Evolutionary conservation across 306 rosid genomes (phyloP).

Genomic region (Prunus kanzakura): DNA sequence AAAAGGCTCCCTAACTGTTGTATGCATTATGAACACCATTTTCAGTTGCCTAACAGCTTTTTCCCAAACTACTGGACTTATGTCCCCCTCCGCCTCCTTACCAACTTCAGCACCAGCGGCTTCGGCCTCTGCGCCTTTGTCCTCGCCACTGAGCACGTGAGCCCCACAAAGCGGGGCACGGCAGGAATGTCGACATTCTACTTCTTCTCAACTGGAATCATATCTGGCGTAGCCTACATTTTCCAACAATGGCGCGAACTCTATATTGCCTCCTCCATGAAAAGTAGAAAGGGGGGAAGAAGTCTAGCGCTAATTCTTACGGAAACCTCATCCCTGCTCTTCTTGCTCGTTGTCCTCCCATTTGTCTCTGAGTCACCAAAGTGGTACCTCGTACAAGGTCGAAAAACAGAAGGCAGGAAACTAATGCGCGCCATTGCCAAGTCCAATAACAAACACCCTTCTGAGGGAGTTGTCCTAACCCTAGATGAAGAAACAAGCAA

Average conservation of each 20-base stretch:
- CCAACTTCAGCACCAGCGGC: constrained; percentile 79
- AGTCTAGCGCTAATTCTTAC: too few relatives aligned
- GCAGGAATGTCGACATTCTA: constrained; percentile 93
- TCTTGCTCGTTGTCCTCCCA: constrained; percentile 51
- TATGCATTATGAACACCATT: constrained; percentile 63
- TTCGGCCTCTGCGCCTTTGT: constrained; percentile 86
- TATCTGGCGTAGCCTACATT: constrained; percentile 57
- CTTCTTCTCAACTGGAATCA: constrained; percentile 80
- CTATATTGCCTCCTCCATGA: constrained; percentile 58
- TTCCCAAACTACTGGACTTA: constrained; percentile 57
- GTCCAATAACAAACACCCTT: constrained; percentile 52
- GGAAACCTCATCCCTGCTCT: constrained; percentile 55
- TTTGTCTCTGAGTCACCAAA: constrained; percentile 88
- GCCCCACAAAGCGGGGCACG: constrained; percentile 60
- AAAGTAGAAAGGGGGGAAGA: too few relatives aligned
- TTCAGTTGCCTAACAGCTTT: constrained; percentile 75
- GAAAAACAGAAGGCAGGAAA: constrained; percentile 49
- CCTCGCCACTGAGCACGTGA: constrained; percentile 72
- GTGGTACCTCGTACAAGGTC: constrained; percentile 84
- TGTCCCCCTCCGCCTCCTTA: constrained; percentile 68
- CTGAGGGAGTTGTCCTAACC: constrained; percentile 38
- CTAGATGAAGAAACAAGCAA: constrained; percentile 56
- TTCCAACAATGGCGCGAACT: constrained; percentile 71
- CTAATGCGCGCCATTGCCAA: constrained; percentile 66
- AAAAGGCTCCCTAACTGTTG: constrained; percentile 68